Evolutionary conservation across 2,329 filamentous ascomycete genomes (phyloP).

Genomic region (Chrysosphaeria jannelii): DNA sequence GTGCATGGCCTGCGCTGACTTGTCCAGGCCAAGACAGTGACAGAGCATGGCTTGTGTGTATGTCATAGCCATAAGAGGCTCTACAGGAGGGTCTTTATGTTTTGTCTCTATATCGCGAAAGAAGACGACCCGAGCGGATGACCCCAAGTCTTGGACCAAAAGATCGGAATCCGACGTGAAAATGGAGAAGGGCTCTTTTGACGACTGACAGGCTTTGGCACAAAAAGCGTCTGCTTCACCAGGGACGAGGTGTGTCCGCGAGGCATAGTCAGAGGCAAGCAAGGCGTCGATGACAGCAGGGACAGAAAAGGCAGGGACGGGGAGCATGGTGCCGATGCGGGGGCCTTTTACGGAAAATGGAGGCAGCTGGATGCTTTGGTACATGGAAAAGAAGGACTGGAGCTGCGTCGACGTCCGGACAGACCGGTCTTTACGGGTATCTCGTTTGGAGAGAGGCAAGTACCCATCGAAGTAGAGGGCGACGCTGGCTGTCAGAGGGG

Average conservation of each 20-base stretch:
- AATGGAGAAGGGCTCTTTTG: slow-evolving; percentile 17
- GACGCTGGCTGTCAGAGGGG: slow-evolving; percentile 13
- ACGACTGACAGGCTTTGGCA: slow-evolving; percentile 28
- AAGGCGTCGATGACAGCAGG: slow-evolving; percentile 47
- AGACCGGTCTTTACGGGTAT: slow-evolving; percentile 28
- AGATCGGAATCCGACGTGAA: slow-evolving; percentile 76
- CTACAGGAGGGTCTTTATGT: too few species aligned
- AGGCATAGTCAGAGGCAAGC: too few species aligned
- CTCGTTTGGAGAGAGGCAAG: slow-evolving; percentile 35
- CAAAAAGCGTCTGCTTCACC: slow-evolving; percentile 71
- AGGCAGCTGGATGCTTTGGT: slow-evolving; percentile 3
- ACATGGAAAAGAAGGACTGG: slow-evolving; percentile 14
- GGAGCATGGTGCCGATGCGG: slow-evolving; percentile 7
- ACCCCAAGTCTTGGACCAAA: slow-evolving; percentile 43
- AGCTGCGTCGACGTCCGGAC: slow-evolving; percentile 25
- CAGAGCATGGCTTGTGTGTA: slow-evolving; percentile 5
- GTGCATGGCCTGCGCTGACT: slow-evolving; percentile 2
- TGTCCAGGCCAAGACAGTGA: slow-evolving; percentile 6
- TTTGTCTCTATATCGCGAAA: background rate
- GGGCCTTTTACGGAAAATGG: slow-evolving; percentile 2
- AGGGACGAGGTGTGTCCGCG: slow-evolving; percentile 34
- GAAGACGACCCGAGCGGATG: background rate
- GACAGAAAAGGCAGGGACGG: slow-evolving; percentile 37
- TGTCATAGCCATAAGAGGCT: background rate
- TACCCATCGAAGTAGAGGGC: slow-evolving; percentile 68